These are phyloP conservation scores for Aspergillus nanangensis DNA, from an alignment of 495 filamentous ascomycete species.

Conservation along the genomic window DNA sequence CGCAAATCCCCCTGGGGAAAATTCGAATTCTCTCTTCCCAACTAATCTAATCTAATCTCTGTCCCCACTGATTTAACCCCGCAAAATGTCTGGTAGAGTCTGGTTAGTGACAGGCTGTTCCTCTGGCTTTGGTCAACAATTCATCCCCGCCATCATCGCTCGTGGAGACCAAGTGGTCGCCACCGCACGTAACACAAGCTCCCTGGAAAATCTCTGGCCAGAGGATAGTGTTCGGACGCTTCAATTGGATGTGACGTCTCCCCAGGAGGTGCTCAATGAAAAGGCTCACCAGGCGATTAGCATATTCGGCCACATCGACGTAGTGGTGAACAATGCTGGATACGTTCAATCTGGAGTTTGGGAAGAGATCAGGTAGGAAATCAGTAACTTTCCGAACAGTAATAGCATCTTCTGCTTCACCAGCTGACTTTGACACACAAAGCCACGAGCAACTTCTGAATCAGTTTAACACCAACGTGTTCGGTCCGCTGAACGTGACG, in stretches of 20 bases:
- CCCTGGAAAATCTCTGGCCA: constrained; percentile 25
- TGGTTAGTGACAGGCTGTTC: constrained; percentile 49
- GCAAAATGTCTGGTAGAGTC: too few species aligned
- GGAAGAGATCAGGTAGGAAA: constrained; percentile 5
- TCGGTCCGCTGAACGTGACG: constrained; percentile 44
- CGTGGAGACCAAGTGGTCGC: constrained; percentile 52
- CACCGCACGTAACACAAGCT: constrained; percentile 35
- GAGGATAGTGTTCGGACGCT: constrained; percentile 22
- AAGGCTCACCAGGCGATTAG: constrained; percentile 33
- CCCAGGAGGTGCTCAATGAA: constrained; percentile 24
- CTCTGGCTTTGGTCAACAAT: constrained; percentile 39
- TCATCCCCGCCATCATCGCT: constrained; percentile 36
- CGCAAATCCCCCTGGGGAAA: too few species aligned
- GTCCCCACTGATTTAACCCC: too few species aligned
- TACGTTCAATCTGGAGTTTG: constrained; percentile 28
- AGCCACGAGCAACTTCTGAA: constrained; percentile 26
- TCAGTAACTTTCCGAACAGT: not conserved
- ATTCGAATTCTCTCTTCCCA: not conserved
- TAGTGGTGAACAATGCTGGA: constrained; percentile 45
- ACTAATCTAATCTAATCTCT: not conserved
- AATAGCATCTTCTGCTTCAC: too few species aligned
- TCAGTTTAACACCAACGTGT: constrained; percentile 19
- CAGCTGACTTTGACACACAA: not conserved
- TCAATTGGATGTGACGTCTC: constrained; percentile 34
- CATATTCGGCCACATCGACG: constrained; percentile 35